Evolutionary conservation across 1,139 yeast species (phyloP).

Genomic region (Cylindricascospora bacillispora): DNA sequence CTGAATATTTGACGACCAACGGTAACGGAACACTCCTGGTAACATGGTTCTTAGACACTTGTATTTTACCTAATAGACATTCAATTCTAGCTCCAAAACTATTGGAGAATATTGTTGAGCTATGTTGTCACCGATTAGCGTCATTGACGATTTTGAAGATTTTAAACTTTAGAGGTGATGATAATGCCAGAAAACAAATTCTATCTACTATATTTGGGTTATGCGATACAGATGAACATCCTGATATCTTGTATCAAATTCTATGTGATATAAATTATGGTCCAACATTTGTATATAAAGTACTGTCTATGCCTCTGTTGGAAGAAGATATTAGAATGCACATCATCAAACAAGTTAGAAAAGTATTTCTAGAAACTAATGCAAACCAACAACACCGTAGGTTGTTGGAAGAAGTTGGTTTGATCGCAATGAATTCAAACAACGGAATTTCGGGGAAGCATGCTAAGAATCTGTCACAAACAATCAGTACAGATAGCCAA

Average conservation of each 20-base stretch:
- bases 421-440: conserved; percentile 22
- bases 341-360: conserved; percentile 47
- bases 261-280: conserved; percentile 59
- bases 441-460: conserved; percentile 14
- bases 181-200: conserved; percentile 46
- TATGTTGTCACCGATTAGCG: conserved; percentile 80
- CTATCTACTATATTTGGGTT: conserved; percentile 55
- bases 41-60: conserved; percentile 92
- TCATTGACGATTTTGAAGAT: conserved; percentile 73
- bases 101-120: conserved; percentile 45
- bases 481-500: conserved; percentile 12
- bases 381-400: conserved; percentile 69
- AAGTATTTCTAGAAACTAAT: conserved; percentile 45
- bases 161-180: conserved; percentile 55
- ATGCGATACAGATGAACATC: conserved; percentile 20
- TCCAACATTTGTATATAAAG: conserved; percentile 72
- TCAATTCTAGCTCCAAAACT: conserved; percentile 44
- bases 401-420: conserved; percentile 85
- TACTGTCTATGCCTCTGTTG: conserved; percentile 53
- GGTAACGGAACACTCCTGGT: conserved; percentile 80
- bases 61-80: conserved; percentile 49
- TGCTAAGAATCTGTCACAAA: conserved; percentile 18
- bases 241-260: conserved; percentile 35
- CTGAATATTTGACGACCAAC: conserved; percentile 71
- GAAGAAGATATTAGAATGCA: conserved; percentile 44